These are phyloP conservation scores for Alternaria postmessia DNA, from an alignment of 2,329 filamentous ascomycete genomes.

Conservation along the genomic window DNA sequence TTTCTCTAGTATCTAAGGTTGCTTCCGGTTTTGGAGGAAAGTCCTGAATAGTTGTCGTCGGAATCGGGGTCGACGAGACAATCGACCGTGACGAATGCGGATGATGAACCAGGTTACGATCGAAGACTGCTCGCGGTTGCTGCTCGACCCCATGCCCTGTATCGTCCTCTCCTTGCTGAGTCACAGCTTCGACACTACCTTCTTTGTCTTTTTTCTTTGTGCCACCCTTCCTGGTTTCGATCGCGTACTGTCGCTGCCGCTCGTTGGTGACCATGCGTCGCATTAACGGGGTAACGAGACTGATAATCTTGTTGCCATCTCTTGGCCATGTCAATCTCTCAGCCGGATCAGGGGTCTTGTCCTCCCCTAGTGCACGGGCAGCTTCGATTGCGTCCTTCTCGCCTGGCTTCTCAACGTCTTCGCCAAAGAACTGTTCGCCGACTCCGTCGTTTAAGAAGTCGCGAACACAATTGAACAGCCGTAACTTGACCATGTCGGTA, in stretches of 20 bases:
- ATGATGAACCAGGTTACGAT: conserved; percentile 13
- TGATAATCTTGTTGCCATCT: conserved; percentile 64
- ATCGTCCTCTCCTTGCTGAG: conserved; percentile 14
- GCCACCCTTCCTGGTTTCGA: conserved; percentile 62
- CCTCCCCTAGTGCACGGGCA: conserved; percentile 51
- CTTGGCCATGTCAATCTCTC: conserved; percentile 62
- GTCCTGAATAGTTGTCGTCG: not conserved
- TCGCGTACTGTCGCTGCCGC: conserved; percentile 65
- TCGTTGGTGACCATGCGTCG: conserved; percentile 68
- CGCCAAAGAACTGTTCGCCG: conserved; percentile 61
- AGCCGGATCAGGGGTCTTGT: conserved; percentile 41
- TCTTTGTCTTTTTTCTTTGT: conserved; percentile 47
- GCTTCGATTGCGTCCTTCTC: conserved; percentile 45
- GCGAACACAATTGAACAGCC: conserved; percentile 64
- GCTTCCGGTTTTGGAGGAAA: not conserved
- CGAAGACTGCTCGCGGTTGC: conserved; percentile 19
- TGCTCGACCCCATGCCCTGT: conserved; percentile 18
- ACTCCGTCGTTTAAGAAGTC: conserved; percentile 61
- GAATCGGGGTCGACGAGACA: conserved; percentile 3
- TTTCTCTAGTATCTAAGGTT: not conserved
- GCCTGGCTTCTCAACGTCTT: conserved; percentile 42
- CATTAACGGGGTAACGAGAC: conserved; percentile 65
- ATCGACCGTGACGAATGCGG: conserved; percentile 2
- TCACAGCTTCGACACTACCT: conserved; percentile 25
- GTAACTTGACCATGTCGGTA: conserved; percentile 64